Base-by-base conservation (phyloP, 345 rosid species). In the Pugionium cornutum region DNA sequence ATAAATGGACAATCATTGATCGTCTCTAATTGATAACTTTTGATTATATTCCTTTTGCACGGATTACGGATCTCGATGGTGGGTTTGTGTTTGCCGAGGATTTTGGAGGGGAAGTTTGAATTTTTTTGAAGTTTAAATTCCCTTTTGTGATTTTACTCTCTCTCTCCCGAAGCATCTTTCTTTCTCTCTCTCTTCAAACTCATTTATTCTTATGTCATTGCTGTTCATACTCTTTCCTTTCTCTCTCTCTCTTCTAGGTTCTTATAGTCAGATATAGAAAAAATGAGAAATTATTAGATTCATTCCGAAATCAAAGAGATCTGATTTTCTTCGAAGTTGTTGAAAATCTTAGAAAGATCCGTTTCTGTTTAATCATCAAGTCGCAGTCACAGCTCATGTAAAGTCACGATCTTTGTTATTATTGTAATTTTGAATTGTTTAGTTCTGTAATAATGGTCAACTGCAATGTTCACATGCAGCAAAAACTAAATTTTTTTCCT, bases 381-480 rank as follows among this genome's bases (percentile, higher is more conserved):
- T 56, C 11, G 34, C 55, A 8, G 25, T 58, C 7, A 7, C 39
- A 42, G 11, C 44, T 58, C 46, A 48, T 37, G 72, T 66, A 59
- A 66, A 52, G 68, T 59, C 67, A 58, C 67, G 37, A 58, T 59
- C 67, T 52, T 73, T 66, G 28, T 42, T 49, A 47, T 5, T n/a
- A 45, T 41, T 58, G 30, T 41, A 40, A 6, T 25, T 37, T 48
- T 48, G 26, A 47, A 64, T 36, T 55, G 58, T 64, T 41, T 5
- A 34, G 36, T 55, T 41, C 6, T 72, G 70, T 27, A 64, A 32
- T 64, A 64, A 64, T 72, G 26, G 76, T 72, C 76, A 72, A 72
- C 65, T 64, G 3, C 47, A 75, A 28, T 69, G 45, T 67, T 77
- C 84, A 76, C 83, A 81, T 83, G 92, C 85, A 62, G 0, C 25